A percentile compares a stretch with the other conserved stretches of the same genome.
Conservation (phyloP, 2,329 filamentous ascomycete species). For the Alternaria arbusti region DNA sequence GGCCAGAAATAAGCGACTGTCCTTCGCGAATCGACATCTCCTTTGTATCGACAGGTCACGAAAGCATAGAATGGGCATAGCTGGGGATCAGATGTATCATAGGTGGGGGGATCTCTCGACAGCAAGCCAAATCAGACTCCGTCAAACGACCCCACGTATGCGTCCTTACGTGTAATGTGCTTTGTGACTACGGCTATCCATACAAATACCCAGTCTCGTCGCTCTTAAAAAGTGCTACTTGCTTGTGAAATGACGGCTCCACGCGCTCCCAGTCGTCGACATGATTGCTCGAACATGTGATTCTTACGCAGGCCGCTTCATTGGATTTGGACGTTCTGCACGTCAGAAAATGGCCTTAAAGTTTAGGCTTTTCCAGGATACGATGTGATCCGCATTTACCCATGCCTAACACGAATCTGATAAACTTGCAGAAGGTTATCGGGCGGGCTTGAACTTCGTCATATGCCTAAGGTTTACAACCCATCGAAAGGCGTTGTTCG, state of each 20-base stretch:
- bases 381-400: not conserved
- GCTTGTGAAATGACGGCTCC: not conserved
- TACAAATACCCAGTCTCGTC: not conserved
- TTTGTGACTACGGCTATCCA: not conserved
- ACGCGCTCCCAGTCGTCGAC: not conserved
- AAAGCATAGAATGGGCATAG: constrained; percentile 33
- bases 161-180: not conserved
- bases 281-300: not conserved
- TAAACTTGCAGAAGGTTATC: not conserved
- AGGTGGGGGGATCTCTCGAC: constrained; percentile 31
- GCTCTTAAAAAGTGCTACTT: not conserved
- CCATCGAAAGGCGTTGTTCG: not conserved
- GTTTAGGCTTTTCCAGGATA: not conserved
- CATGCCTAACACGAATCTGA: not conserved
- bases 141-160: constrained; percentile 2
- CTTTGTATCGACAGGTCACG: constrained; percentile 33
- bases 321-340: not conserved
- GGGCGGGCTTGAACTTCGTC: not conserved
- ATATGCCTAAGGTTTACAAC: not conserved
- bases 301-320: not conserved
- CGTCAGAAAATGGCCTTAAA: not conserved
- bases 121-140: constrained; percentile 23
- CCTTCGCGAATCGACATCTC: constrained; percentile 29
- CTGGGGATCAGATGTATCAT: constrained; percentile 42
- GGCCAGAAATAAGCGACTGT: constrained; percentile 41